Conservation (phyloP, 768 basidiomycete genomes). For the Hemileccinum rubropunctum region DNA sequence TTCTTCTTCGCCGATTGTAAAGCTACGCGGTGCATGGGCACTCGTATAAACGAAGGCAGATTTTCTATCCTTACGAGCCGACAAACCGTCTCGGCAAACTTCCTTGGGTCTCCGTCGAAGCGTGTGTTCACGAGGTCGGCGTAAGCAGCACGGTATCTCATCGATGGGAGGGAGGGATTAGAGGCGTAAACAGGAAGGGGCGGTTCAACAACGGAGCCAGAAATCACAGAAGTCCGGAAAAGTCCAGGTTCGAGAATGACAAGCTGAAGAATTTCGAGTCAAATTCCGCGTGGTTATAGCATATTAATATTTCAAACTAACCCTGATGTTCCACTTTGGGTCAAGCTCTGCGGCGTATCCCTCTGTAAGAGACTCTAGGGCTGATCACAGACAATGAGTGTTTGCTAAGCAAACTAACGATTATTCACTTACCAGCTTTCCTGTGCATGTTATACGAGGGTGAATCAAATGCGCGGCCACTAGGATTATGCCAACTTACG, state of each 20-base stretch:
- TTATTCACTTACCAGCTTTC: slow-evolving; percentile 17
- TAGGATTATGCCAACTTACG: slow-evolving; percentile 19
- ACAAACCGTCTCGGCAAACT: slow-evolving; percentile 20
- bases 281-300: not conserved
- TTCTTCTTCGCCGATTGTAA: slow-evolving; percentile 20
- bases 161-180: slow-evolving; percentile 24
- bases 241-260: slow-evolving; percentile 22
- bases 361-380: slow-evolving; percentile 33
- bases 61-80: slow-evolving; percentile 16
- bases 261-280: slow-evolving; percentile 10
- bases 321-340: slow-evolving; percentile 37
- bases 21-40: slow-evolving; percentile 26
- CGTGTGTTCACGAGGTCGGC: slow-evolving; percentile 16
- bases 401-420: not conserved
- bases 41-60: slow-evolving; percentile 14
- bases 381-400: slow-evolving; percentile 13
- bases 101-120: slow-evolving; percentile 24
- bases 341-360: slow-evolving; percentile 31
- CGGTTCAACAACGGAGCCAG: slow-evolving; percentile 12
- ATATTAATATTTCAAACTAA: slow-evolving; percentile 7
- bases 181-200: slow-evolving; percentile 18
- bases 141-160: slow-evolving; percentile 19
- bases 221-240: slow-evolving; percentile 20
- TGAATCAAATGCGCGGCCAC: not conserved
- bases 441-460: not conserved